phyloP scores from a whole-genome alignment of 2,329 filamentous ascomycete species.

The Clonostachys solani region DNA sequence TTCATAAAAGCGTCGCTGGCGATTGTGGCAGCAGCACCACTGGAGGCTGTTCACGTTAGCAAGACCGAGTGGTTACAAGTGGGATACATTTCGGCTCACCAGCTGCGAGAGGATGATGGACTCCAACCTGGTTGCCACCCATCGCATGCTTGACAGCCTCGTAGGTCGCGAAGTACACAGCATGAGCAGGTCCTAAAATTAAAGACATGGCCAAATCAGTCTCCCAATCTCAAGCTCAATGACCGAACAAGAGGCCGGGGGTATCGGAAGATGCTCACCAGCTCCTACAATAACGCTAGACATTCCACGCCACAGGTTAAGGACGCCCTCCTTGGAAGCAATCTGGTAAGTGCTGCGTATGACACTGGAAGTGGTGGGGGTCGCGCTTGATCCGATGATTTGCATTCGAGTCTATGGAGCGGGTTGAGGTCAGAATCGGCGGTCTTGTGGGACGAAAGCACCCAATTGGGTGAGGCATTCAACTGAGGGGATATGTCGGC shows the following conservation, averaged over 20 bases:
- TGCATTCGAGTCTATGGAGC: conserved; percentile 85
- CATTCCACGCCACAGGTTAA: conserved; percentile 93
- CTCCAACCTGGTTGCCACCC: conserved; percentile 82
- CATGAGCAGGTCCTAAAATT: conserved; percentile 82
- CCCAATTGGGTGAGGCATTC: too few relatives aligned
- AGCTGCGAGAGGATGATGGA: conserved; percentile 89
- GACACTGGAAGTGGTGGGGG: conserved; percentile 76
- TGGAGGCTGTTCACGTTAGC: conserved; percentile 59
- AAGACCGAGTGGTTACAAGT: not conserved
- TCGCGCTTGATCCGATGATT: conserved; percentile 78
- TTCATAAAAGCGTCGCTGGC: conserved; percentile 99
- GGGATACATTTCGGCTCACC: conserved; percentile 48
- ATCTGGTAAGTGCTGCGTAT: conserved; percentile 92
- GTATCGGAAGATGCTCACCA: conserved; percentile 50
- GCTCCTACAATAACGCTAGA: conserved; percentile 95
- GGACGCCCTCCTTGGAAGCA: conserved; percentile 80
- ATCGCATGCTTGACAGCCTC: conserved; percentile 95
- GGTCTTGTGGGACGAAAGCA: too few relatives aligned
- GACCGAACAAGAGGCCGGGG: not conserved
- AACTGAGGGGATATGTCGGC: not conserved
- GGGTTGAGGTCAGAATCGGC: too few relatives aligned
- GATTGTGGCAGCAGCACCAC: conserved; percentile 92
- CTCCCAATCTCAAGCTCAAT: not conserved
- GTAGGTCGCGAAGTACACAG: conserved; percentile 97
- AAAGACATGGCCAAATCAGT: not conserved